Percentiles rank a stretch among this genome's conserved stretches.
Conservation (phyloP, 2,329 filamentous ascomycete genomes). For the Aspergillus nomiae region DNA sequence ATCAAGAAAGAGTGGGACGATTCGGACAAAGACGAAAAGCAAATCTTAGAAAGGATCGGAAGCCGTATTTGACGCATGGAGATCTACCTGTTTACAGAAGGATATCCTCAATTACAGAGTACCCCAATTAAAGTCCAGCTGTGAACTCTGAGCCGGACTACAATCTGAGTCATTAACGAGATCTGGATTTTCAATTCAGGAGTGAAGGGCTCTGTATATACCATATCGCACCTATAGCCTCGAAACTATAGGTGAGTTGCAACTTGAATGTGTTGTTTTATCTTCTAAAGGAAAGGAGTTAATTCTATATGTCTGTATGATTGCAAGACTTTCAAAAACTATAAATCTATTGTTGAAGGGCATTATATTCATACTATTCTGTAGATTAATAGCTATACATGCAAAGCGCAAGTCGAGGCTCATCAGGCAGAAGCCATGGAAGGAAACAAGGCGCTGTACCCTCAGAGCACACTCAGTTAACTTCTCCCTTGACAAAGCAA, state of each 20-base stretch:
- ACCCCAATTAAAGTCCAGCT: not conserved
- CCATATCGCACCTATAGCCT: not conserved
- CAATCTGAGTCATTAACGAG: not conserved
- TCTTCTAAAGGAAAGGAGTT: not conserved
- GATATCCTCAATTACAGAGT: not conserved
- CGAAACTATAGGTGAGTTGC: not conserved
- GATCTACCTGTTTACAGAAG: not conserved
- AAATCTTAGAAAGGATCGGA: conserved; percentile 1
- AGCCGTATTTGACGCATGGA: not conserved
- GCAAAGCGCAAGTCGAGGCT: not conserved
- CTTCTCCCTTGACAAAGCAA: too few species aligned
- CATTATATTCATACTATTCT: not conserved
- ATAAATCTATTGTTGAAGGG: not conserved
- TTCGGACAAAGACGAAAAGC: conserved; percentile 9
- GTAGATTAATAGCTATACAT: not conserved
- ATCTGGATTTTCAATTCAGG: too few species aligned
- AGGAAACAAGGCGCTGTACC: too few species aligned
- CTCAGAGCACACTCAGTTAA: too few species aligned
- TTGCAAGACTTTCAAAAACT: not conserved
- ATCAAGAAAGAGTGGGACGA: not conserved
- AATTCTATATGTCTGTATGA: not conserved
- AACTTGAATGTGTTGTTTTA: not conserved
- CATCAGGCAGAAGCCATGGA: not conserved
- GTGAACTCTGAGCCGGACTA: not conserved
- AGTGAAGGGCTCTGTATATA: not conserved